Percentiles rank a stretch among this genome's conserved stretches.
These are phyloP conservation scores for Xylaria sp. DNA, from an alignment of 2,329 filamentous ascomycete species.

Conservation along the genomic window DNA sequence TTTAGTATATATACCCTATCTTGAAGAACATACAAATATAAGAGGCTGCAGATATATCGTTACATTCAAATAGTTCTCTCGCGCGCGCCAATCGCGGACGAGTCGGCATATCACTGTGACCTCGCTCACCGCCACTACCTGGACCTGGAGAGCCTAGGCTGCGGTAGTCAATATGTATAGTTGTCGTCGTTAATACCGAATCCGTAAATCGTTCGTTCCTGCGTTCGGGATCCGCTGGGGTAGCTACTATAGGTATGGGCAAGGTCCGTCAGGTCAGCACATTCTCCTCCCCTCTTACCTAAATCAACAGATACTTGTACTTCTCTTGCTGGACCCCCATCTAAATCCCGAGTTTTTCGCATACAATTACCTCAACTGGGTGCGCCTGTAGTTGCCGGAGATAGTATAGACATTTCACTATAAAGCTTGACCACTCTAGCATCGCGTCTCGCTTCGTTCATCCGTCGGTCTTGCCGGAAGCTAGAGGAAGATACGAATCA, in stretches of 20 bases:
- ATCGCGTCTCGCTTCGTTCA: not conserved
- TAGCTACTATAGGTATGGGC: not conserved
- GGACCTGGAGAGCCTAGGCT: not conserved
- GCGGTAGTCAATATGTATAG: slow-evolving; percentile 1
- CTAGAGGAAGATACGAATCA: slow-evolving; percentile 3
- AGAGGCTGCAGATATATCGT: slow-evolving; percentile 7
- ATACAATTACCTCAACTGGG: not conserved
- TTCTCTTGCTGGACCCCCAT: slow-evolving; percentile 9
- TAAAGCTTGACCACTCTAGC: not conserved
- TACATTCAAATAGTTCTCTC: slow-evolving; percentile 6
- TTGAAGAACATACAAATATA: slow-evolving; percentile 13
- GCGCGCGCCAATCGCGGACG: slow-evolving; percentile 9
- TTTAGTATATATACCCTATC: not conserved
- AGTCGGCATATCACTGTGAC: slow-evolving; percentile 8
- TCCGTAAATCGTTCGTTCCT: slow-evolving; percentile 22
- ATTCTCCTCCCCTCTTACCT: slow-evolving; percentile 16
- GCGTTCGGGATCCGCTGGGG: slow-evolving; percentile 21
- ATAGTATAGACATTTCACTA: not conserved
- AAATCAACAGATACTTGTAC: not conserved
- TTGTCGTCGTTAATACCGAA: slow-evolving; percentile 14
- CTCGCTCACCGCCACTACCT: slow-evolving; percentile 29
- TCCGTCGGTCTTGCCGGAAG: slow-evolving; percentile 6
- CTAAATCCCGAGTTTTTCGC: slow-evolving; percentile 17
- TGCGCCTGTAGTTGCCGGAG: slow-evolving; percentile 1
- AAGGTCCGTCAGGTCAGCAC: not conserved